Percentiles rank a stretch among this genome's conserved stretches.
Evolutionary conservation across 352 stramenopile species (phyloP).

Genomic region (Globisporangium perplexum): DNA sequence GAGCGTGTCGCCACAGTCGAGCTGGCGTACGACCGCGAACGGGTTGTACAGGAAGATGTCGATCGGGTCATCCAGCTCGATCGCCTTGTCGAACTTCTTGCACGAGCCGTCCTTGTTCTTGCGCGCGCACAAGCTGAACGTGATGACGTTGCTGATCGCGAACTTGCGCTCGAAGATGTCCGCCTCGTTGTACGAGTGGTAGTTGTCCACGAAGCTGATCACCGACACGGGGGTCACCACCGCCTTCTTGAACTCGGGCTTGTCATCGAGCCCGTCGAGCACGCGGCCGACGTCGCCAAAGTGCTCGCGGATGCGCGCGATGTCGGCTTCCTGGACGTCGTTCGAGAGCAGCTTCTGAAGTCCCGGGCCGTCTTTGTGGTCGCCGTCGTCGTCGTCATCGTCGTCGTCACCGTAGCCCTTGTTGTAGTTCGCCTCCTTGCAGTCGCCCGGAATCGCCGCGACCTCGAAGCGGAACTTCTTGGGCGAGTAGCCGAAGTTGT

Average conservation of each 20-base stretch:
- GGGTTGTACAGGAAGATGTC: conserved; percentile 69
- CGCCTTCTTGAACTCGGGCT: background rate
- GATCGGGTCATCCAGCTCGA: conserved; percentile 24
- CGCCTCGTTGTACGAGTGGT: conserved; percentile 7
- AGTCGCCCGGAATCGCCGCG: conserved; percentile 26
- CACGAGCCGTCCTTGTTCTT: conserved; percentile 12
- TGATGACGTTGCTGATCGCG: conserved; percentile 9
- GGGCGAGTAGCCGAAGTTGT: conserved; percentile 10
- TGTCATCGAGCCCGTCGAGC: conserved; percentile 4
- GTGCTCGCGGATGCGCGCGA: conserved; percentile 1
- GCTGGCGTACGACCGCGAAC: conserved; percentile 30
- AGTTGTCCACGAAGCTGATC: conserved; percentile 16
- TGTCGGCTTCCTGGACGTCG: conserved; percentile 6
- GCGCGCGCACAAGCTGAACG: conserved; percentile 17
- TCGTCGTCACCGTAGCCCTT: conserved; percentile 10
- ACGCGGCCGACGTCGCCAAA: conserved; percentile 6
- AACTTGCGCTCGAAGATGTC: conserved; percentile 9
- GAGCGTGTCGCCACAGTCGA: conserved; percentile 29
- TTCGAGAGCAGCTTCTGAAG: conserved; percentile 4
- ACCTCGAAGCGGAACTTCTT: conserved; percentile 8
- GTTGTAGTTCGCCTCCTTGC: conserved; percentile 17
- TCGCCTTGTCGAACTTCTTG: conserved; percentile 24
- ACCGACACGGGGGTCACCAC: background rate
- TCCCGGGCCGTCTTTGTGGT: background rate
- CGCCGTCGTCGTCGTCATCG: conserved; percentile 1